These are phyloP conservation scores for Danielia reshetovae DNA, from an alignment of 805 yeast species.

Conservation along the genomic window DNA sequence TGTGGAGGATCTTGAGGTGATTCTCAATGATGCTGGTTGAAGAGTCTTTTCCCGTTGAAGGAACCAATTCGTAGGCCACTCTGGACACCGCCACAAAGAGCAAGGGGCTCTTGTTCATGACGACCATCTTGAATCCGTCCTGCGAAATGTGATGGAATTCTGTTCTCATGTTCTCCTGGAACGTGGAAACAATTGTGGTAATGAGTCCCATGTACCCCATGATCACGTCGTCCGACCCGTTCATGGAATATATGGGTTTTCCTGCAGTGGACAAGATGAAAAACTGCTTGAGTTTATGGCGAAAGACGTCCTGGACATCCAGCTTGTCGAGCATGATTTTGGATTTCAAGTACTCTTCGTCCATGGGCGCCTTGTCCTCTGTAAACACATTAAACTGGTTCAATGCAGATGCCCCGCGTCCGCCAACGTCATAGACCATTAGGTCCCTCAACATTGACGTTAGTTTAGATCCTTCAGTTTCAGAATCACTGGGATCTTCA, in stretches of 20 bases:
- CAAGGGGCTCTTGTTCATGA: slow-evolving; percentile 64
- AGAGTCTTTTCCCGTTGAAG: neutral
- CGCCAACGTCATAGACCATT: neutral
- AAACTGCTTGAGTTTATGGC: slow-evolving; percentile 56
- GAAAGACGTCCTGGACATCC: slow-evolving; percentile 17
- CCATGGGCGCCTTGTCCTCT: slow-evolving; percentile 6
- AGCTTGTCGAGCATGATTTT: slow-evolving; percentile 16
- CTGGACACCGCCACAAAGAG: slow-evolving; percentile 67
- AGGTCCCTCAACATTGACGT: neutral
- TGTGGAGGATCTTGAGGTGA: slow-evolving; percentile 70
- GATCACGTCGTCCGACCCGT: slow-evolving; percentile 64
- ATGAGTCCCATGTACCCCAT: slow-evolving; percentile 75
- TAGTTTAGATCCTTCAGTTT: neutral
- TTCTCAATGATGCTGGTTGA: slow-evolving; percentile 18
- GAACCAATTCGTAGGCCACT: slow-evolving; percentile 41
- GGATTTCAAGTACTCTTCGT: slow-evolving; percentile 6
- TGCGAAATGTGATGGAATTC: slow-evolving; percentile 51
- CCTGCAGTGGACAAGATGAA: slow-evolving; percentile 82
- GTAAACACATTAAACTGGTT: slow-evolving; percentile 9
- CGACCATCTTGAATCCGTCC: slow-evolving; percentile 48
- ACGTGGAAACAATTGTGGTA: slow-evolving; percentile 73
- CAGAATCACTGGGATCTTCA: neutral
- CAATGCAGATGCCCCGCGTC: neutral
- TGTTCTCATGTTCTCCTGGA: slow-evolving; percentile 41
- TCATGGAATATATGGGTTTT: slow-evolving; percentile 78